Evolutionary conservation across 2,329 filamentous ascomycete species (phyloP).

Genomic region (Gnomoniopsis smithogilvyi): DNA sequence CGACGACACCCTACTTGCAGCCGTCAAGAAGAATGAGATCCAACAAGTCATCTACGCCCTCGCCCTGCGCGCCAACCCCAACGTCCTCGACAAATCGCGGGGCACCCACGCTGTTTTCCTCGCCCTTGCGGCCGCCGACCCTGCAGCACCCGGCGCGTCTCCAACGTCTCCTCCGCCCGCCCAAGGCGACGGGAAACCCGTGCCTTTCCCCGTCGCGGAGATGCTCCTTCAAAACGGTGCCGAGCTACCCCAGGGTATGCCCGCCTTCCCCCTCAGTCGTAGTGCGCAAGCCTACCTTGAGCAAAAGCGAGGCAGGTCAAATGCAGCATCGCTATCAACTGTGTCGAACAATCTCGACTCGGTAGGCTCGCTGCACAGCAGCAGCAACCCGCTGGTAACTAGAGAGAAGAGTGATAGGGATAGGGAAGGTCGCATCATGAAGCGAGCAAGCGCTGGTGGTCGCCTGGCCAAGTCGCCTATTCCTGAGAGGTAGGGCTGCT

Average conservation of each 20-base stretch:
- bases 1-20: constrained; percentile 85
- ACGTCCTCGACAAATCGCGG: constrained; percentile 79
- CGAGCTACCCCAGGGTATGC: constrained; percentile 71
- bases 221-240: constrained; percentile 91
- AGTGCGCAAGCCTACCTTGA: constrained; percentile 83
- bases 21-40: constrained; percentile 95
- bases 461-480: constrained; percentile 65
- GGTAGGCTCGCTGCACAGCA: constrained; percentile 56
- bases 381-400: constrained; percentile 27
- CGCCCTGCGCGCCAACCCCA: constrained; percentile 82
- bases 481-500: constrained; percentile 54
- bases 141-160: constrained; percentile 65
- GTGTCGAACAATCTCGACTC: constrained; percentile 48
- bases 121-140: constrained; percentile 88
- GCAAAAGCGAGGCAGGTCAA: constrained; percentile 59
- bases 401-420: constrained; percentile 56
- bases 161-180: constrained; percentile 38
- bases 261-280: constrained; percentile 78
- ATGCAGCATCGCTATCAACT: constrained; percentile 25
- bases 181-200: constrained; percentile 44
- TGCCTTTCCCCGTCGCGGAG: constrained; percentile 86
- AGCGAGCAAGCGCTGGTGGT: constrained; percentile 75
- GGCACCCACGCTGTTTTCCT: constrained; percentile 88
- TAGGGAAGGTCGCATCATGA: constrained; percentile 68
- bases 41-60: constrained; percentile 89